Conservation (phyloP, 352 stramenopile genomes). For the Pythium sukuiense region DNA sequence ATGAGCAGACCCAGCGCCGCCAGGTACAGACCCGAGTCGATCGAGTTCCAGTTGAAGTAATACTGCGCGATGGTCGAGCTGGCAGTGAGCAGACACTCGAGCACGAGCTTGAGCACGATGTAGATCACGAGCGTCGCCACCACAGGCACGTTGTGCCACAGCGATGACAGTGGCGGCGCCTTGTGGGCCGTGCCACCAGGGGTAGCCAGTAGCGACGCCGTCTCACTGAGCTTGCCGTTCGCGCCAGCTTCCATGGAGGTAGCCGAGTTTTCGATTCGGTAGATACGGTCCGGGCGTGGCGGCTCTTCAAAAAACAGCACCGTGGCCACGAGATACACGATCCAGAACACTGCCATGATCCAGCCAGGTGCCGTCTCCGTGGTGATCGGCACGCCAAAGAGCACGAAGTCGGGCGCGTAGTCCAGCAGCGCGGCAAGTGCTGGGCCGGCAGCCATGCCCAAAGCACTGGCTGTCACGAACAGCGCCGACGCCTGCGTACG, state of each 20-base stretch:
- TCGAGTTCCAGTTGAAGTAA: constrained; percentile 91
- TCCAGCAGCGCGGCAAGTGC: constrained; percentile 65
- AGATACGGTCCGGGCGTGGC: constrained; percentile 45
- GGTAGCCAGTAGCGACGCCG: constrained; percentile 38
- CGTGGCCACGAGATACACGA: constrained; percentile 54
- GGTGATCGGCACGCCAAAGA: constrained; percentile 67
- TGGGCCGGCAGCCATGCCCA: constrained; percentile 91
- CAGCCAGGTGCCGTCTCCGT: constrained; percentile 89
- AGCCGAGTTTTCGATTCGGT: constrained; percentile 48
- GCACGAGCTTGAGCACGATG: constrained; percentile 91
- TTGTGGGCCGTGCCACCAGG: constrained; percentile 17
- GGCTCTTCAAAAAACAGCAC: constrained; percentile 70
- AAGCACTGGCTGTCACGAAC: constrained; percentile 92
- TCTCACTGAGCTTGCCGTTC: constrained; percentile 39
- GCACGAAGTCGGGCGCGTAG: constrained; percentile 68
- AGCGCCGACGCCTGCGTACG: constrained; percentile 90
- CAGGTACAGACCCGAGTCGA: constrained; percentile 84
- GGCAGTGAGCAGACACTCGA: constrained; percentile 88
- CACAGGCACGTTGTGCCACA: constrained; percentile 77
- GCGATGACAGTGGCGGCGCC: constrained; percentile 45
- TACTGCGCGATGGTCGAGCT: constrained; percentile 84
- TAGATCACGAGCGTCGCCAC: constrained; percentile 85
- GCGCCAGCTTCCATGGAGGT: constrained; percentile 27
- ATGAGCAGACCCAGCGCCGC: constrained; percentile 88
- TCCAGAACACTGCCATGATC: constrained; percentile 87